These are phyloP conservation scores for Solanum habrochaites DNA, from an alignment of 257 asterid species.

Conservation along the genomic window DNA sequence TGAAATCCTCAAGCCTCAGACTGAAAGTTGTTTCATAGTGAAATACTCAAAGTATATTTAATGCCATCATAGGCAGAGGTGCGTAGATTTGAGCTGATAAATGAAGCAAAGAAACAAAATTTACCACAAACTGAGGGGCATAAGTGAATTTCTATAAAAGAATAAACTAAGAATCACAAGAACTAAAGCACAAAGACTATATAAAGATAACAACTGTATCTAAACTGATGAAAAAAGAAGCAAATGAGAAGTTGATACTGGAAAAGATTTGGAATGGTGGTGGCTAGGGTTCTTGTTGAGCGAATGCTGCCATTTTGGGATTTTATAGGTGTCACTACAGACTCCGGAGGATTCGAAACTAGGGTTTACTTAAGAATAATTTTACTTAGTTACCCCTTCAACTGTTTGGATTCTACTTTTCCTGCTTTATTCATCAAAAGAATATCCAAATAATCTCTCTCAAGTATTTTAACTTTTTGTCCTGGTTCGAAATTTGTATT, in stretches of 20 bases:
- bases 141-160: neutral
- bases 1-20: conserved; percentile 31
- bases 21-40: conserved; percentile 15
- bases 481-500: too few species aligned
- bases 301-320: neutral
- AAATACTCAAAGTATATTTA: conserved; percentile 53
- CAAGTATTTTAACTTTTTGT: too few species aligned
- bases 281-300: neutral
- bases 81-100: neutral
- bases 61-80: conserved; percentile 41
- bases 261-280: neutral
- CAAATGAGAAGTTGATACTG: too few species aligned
- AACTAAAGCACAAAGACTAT: neutral
- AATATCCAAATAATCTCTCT: too few species aligned
- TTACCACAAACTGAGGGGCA: neutral
- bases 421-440: neutral
- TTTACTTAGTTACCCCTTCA: neutral
- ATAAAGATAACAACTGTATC: neutral
- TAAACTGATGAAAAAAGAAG: neutral
- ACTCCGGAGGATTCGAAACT: neutral
- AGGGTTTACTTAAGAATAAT: neutral
- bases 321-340: neutral
- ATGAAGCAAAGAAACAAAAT: neutral
- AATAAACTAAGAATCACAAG: neutral
- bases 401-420: neutral